Base-by-base conservation (phyloP, 371 early-diverging fungal species). In the Mortierella sp. region DNA sequence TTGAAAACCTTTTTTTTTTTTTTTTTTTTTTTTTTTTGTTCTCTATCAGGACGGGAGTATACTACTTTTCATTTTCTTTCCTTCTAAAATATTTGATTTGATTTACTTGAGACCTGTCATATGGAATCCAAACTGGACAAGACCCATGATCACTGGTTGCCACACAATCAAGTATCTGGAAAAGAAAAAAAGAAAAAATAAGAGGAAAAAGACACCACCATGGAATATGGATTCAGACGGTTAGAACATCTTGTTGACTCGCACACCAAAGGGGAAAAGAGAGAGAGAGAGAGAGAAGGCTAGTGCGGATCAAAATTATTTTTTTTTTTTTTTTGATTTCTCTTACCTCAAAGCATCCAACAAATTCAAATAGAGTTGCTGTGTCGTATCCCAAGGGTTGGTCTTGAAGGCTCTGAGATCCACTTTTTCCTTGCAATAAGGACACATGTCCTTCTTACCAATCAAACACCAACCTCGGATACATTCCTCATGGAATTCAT, bases 391-490 rank as follows among this genome's bases (percentile, higher is more conserved):
- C 90, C 91, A 92, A 52, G 95, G 94, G 66, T 94, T 94, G 60
- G 85, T 85, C 65, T 89, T 89, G 73, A 96, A 93, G 23, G 87
- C 87, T 48, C 89, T 89, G 55, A 94, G 71, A 72, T 95, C 92
- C 11, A 96, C 95, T 67, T 93, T 94, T 79, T 96, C 96, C 72
- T 93, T 94, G 84, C 92, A 97, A 75, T 94, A 97, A n/a, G 97
- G 97, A 80, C 99, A 99, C 60, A 88, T 89, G 57, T 94, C 95
- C 74, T 96, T 97, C 74, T 97, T 97, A 47, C 97, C 97, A 62
- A 99, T 90, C 60, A 97, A 85, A 59, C 92, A 92, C 97, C 97
- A 97, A 47, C 97, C 98, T 66, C 96, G 91, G 62, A 98, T 96
- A 83, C 98, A 99, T 50, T 89, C 87, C 73, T 94, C 93, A 79